Evolutionary conservation across 768 basidiomycete species (phyloP).

Genomic region (Podaxis sp.): DNA sequence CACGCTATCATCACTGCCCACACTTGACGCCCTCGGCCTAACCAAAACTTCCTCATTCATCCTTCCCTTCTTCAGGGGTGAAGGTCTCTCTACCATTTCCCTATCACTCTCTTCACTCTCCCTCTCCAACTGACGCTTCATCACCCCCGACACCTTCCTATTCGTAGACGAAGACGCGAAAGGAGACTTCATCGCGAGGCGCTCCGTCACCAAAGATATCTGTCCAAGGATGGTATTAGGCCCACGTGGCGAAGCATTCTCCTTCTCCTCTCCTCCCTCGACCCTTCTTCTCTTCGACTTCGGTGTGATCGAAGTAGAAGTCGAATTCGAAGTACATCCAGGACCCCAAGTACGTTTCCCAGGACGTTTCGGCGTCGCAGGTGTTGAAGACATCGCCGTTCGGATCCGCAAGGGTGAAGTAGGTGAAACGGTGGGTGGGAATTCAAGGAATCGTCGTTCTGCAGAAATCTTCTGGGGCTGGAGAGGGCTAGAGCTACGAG

Average conservation of each 20-base stretch:
- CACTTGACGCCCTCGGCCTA: not conserved
- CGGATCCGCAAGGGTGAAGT: slow-evolving; percentile 9
- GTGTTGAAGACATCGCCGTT: not conserved
- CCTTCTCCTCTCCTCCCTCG: slow-evolving; percentile 48
- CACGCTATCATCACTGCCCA: slow-evolving; percentile 26
- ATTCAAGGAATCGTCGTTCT: not conserved
- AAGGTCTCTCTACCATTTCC: slow-evolving; percentile 19
- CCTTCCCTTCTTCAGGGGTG: slow-evolving; percentile 21
- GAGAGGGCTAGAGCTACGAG: not conserved
- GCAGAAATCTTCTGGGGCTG: not conserved
- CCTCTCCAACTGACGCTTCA: slow-evolving; percentile 37
- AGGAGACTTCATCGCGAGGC: slow-evolving; percentile 39
- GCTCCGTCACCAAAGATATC: slow-evolving; percentile 42
- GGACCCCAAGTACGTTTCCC: slow-evolving; percentile 4
- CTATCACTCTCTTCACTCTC: slow-evolving; percentile 32
- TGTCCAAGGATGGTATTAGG: not conserved
- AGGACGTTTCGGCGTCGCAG: slow-evolving; percentile 16
- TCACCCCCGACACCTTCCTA: not conserved
- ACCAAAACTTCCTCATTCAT: not conserved
- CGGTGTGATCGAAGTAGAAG: slow-evolving; percentile 23
- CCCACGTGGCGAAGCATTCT: slow-evolving; percentile 49
- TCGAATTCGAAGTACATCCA: slow-evolving; percentile 28
- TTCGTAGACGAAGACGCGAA: slow-evolving; percentile 9
- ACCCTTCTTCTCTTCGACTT: slow-evolving; percentile 28
- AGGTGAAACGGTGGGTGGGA: not conserved